phyloP scores from a whole-genome alignment of 306 rosid genomes.

The Trifolium subterraneum region DNA sequence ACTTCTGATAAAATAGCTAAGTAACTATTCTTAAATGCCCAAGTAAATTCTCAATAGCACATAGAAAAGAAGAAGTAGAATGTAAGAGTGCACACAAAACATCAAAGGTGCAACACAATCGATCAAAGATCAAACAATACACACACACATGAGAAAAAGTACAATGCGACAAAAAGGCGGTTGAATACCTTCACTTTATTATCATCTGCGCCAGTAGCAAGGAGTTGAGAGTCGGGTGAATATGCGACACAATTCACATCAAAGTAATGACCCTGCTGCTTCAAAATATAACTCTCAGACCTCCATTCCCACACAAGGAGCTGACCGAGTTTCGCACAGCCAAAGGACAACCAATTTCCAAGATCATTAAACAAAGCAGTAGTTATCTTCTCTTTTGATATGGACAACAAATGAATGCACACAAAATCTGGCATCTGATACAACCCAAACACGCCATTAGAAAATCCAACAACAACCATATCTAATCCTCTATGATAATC shows the following conservation, averaged over 20 bases:
- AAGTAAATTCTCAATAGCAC: no score
- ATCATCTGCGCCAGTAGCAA: slow-evolving; percentile 98
- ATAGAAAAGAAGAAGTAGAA: no score
- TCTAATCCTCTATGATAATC: slow-evolving; percentile 85
- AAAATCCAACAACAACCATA: slow-evolving; percentile 83
- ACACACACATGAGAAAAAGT: slow-evolving; percentile 7
- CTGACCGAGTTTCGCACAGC: slow-evolving; percentile 93
- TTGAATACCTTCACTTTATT: slow-evolving; percentile 88
- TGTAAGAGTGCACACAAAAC: background rate
- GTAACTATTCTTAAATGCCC: no score
- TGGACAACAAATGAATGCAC: slow-evolving; percentile 78
- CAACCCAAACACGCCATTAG: slow-evolving; percentile 84
- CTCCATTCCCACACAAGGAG: slow-evolving; percentile 98
- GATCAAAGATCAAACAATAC: background rate
- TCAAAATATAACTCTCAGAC: slow-evolving; percentile 86
- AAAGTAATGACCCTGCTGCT: slow-evolving; percentile 98
- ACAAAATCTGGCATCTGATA: slow-evolving; percentile 97
- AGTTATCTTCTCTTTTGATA: slow-evolving; percentile 86
- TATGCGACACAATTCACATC: slow-evolving; percentile 89
- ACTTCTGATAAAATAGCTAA: no score
- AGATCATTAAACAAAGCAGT: slow-evolving; percentile 78
- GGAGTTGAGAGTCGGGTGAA: slow-evolving; percentile 80
- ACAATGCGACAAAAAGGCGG: slow-evolving; percentile 14
- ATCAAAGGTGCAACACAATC: slow-evolving; percentile 27
- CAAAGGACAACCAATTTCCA: slow-evolving; percentile 90